These are phyloP conservation scores for Cryptosporidium canis DNA, from an alignment of 169 alveolate species.

Conservation along the genomic window DNA sequence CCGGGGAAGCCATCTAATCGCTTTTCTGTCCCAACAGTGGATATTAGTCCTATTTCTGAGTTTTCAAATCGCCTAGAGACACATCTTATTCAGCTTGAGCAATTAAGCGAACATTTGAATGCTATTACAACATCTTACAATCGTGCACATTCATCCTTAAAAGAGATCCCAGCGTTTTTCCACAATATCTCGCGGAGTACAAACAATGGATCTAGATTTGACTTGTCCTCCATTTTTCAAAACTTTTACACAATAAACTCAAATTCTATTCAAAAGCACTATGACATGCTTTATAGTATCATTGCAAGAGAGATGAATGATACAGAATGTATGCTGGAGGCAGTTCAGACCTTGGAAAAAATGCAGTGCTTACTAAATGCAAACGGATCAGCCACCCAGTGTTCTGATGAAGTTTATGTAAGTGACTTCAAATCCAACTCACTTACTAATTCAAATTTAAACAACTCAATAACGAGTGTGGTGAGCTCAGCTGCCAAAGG, in stretches of 20 bases:
- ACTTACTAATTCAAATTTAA: conserved; percentile 3
- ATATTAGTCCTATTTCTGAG: conserved; percentile 44
- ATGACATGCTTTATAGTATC: conserved; percentile 41
- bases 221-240: conserved; percentile 46
- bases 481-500: conserved; percentile 72
- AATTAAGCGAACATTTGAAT: conserved; percentile 48
- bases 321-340: conserved; percentile 76
- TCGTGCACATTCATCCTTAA: not conserved
- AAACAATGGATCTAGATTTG: conserved; percentile 41
- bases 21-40: conserved; percentile 68
- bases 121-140: conserved; percentile 45
- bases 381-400: not conserved
- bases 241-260: conserved; percentile 31
- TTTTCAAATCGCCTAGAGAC: conserved; percentile 46
- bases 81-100: conserved; percentile 39
- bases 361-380: conserved; percentile 48
- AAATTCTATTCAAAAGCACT: conserved; percentile 34
- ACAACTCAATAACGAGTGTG: conserved; percentile 22
- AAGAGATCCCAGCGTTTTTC: conserved; percentile 45
- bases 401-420: conserved; percentile 1
- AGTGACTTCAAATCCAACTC: not conserved
- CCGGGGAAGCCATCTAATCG: conserved; percentile 41
- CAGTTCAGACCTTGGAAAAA: conserved; percentile 73
- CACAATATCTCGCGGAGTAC: conserved; percentile 19
- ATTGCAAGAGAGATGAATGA: conserved; percentile 73